Evolutionary conservation across 495 filamentous ascomycete species (phyloP).

Genomic region (Barbatosphaeria neglecta): DNA sequence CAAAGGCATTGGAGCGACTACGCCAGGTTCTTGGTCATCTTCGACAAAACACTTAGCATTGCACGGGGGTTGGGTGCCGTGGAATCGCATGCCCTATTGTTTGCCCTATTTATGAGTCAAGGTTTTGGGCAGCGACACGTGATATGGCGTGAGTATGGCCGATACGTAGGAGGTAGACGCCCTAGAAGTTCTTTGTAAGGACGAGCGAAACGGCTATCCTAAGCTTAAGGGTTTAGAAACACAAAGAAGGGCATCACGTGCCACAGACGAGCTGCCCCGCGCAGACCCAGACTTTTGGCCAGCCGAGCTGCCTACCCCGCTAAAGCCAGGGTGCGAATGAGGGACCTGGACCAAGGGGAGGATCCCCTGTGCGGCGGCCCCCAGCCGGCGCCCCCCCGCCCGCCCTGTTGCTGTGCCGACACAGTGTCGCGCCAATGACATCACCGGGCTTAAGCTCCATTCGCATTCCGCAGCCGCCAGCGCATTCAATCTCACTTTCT

Average conservation of each 20-base stretch:
- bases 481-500: too few species aligned
- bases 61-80: not conserved
- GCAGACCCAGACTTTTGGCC: not conserved
- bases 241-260: not conserved
- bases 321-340: not conserved
- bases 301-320: not conserved
- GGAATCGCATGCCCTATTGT: too few species aligned
- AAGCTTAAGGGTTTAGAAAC: too few species aligned
- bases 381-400: not conserved
- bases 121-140: not conserved
- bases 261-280: not conserved
- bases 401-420: constrained; percentile 5
- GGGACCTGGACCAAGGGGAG: too few species aligned
- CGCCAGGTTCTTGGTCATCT: constrained; percentile 21
- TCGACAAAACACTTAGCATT: not conserved
- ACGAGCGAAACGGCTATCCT: too few species aligned
- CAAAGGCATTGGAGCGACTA: constrained; percentile 15
- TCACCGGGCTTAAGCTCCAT: constrained; percentile 6
- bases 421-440: constrained; percentile 4
- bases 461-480: not conserved
- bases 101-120: too few species aligned
- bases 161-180: too few species aligned
- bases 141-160: too few species aligned
- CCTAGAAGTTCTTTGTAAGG: too few species aligned
- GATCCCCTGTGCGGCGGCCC: too few species aligned